phyloP scores from a whole-genome alignment of 306 rosid genomes.

The Amphicarpaea edgeworthii region DNA sequence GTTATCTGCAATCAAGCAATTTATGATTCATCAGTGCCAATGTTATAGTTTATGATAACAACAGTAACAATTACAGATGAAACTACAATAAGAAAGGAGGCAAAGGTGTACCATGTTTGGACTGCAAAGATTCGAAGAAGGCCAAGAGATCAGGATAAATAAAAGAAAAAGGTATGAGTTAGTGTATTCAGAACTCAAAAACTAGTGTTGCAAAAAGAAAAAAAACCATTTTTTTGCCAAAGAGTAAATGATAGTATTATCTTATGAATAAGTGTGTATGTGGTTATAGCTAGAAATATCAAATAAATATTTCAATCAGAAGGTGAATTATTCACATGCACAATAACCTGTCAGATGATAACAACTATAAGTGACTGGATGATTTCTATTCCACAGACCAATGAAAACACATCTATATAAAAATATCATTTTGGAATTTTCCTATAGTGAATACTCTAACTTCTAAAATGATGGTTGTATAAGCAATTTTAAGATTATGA shows the following conservation, averaged over 20 bases:
- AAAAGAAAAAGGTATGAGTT: slow-evolving; percentile 50
- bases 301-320: slow-evolving; percentile 31
- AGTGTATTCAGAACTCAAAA: slow-evolving; percentile 43
- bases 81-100: slow-evolving; percentile 36
- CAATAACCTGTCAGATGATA: background rate
- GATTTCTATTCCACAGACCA: slow-evolving; percentile 20
- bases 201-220: slow-evolving; percentile 12
- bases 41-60: slow-evolving; percentile 32
- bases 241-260: slow-evolving; percentile 18
- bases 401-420: background rate
- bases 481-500: slow-evolving; percentile 14
- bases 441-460: slow-evolving; percentile 5
- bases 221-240: slow-evolving; percentile 10
- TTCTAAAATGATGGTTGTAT: slow-evolving; percentile 13
- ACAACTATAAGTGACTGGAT: slow-evolving; percentile 17
- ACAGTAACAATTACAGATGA: slow-evolving; percentile 24
- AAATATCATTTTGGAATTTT: slow-evolving; percentile 5
- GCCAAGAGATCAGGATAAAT: slow-evolving; percentile 33
- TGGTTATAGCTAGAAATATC: slow-evolving; percentile 11
- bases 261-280: background rate
- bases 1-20: slow-evolving; percentile 75
- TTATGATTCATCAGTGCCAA: slow-evolving; percentile 40
- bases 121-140: slow-evolving; percentile 56
- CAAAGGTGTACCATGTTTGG: slow-evolving; percentile 82
- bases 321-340: slow-evolving; percentile 24